These are phyloP conservation scores for Zymoseptoria pseudotritici DNA, from an alignment of 2,329 filamentous ascomycete genomes.

Conservation along the genomic window DNA sequence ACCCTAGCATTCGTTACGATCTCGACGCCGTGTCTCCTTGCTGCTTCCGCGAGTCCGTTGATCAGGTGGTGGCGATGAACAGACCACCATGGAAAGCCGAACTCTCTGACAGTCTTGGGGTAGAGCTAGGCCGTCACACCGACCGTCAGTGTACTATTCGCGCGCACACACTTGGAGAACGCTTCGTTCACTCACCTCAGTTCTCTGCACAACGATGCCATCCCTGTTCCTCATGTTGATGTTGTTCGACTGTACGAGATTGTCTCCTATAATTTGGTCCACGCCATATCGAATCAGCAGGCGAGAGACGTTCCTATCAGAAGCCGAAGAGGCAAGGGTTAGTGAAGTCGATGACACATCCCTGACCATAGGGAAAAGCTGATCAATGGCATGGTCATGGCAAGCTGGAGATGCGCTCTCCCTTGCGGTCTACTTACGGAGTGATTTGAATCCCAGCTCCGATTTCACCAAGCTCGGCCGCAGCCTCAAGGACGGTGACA, in stretches of 20 bases:
- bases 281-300: conserved; percentile 35
- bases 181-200: background rate
- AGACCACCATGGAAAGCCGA: conserved; percentile 38
- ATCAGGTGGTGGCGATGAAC: conserved; percentile 43
- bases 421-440: background rate
- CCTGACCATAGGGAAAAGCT: too few relatives aligned
- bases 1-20: conserved; percentile 33
- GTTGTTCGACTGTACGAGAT: conserved; percentile 35
- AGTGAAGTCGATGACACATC: background rate
- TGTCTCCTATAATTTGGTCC: conserved; percentile 34
- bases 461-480: conserved; percentile 31
- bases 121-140: background rate
- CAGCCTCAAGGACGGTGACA: conserved; percentile 35
- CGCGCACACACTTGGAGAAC: background rate
- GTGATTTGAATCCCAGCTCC: conserved; percentile 22
- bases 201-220: conserved; percentile 28
- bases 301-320: conserved; percentile 28
- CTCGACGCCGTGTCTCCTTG: conserved; percentile 32
- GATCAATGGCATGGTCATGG: background rate
- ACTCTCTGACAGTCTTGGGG: conserved; percentile 22
- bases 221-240: conserved; percentile 33
- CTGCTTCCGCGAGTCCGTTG: conserved; percentile 35
- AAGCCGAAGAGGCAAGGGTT: background rate
- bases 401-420: background rate
- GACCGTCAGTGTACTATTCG: background rate